Evolutionary conservation across 495 filamentous ascomycete species (phyloP).

Genomic region (Penicillium salamii): DNA sequence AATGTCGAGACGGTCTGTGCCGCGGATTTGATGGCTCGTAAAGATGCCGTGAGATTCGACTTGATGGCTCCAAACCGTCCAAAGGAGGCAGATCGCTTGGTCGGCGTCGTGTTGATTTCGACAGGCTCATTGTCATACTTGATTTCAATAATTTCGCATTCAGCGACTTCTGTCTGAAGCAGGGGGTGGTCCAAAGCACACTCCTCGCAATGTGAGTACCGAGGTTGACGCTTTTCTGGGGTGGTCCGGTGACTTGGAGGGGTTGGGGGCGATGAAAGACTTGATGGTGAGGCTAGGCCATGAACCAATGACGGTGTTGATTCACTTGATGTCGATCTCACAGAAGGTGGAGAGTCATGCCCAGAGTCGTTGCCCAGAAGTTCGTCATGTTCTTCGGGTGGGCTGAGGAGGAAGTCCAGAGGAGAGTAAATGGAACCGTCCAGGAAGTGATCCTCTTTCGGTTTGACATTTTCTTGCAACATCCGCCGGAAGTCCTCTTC

Average conservation of each 20-base stretch:
- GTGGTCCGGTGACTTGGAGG: conserved; percentile 37
- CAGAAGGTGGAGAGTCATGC: conserved; percentile 39
- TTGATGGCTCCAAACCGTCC: conserved; percentile 61
- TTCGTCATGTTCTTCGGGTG: conserved; percentile 42
- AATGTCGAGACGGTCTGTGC: conserved; percentile 81
- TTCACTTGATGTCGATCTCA: conserved; percentile 54
- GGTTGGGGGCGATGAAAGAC: conserved; percentile 34
- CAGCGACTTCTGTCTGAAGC: conserved; percentile 36
- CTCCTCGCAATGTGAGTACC: conserved; percentile 48
- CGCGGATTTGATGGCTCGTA: conserved; percentile 81
- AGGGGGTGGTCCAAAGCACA: conserved; percentile 58
- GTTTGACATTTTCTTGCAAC: conserved; percentile 38
- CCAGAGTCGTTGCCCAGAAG: conserved; percentile 37
- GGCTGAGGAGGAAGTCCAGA: conserved; percentile 45
- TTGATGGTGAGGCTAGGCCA: conserved; percentile 48
- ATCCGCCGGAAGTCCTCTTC: conserved; percentile 46
- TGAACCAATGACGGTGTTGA: conserved; percentile 61
- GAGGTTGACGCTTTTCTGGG: conserved; percentile 39
- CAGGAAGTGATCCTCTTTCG: conserved; percentile 30
- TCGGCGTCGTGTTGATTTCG: conserved; percentile 12
- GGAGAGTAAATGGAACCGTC: conserved; percentile 31
- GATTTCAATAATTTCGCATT: conserved; percentile 26
- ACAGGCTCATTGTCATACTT: conserved; percentile 17
- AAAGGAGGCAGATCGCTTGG: conserved; percentile 23
- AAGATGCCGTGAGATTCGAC: conserved; percentile 90